Conservation (phyloP, 1,139 yeast species). For the Suhomyces ambrosiae region DNA sequence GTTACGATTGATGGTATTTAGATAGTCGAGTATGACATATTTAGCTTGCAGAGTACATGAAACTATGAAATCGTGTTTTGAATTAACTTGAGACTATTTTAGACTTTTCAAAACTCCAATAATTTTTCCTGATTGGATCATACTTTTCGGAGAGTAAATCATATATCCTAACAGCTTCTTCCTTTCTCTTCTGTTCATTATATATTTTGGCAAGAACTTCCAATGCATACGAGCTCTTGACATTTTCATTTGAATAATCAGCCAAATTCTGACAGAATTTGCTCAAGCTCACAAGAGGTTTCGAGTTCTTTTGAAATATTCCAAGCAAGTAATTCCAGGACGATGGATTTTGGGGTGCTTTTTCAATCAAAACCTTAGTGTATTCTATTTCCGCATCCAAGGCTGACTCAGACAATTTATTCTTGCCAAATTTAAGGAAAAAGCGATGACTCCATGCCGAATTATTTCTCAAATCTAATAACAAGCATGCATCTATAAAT, state of each 20-base stretch:
- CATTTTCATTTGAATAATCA: slow-evolving; percentile 24
- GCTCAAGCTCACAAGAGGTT: slow-evolving; percentile 38
- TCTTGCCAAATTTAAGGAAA: slow-evolving; percentile 50
- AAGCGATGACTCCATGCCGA: slow-evolving; percentile 93
- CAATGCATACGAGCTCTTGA: slow-evolving; percentile 64
- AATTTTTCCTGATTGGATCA: slow-evolving; percentile 69
- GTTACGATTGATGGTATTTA: too few species aligned
- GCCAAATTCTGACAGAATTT: slow-evolving; percentile 47
- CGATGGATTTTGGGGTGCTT: slow-evolving; percentile 83
- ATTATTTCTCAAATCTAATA: slow-evolving; percentile 76
- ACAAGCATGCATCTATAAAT: slow-evolving; percentile 53
- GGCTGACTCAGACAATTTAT: slow-evolving; percentile 12
- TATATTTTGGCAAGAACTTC: slow-evolving; percentile 63
- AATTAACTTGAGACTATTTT: slow-evolving; percentile 7
- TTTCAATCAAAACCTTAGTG: slow-evolving; percentile 46
- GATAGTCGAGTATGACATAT: too few species aligned
- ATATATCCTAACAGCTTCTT: slow-evolving; percentile 46
- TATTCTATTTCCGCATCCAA: slow-evolving; percentile 45
- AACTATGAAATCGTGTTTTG: too few species aligned
- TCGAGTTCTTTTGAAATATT: slow-evolving; percentile 39
- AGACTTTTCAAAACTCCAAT: slow-evolving; percentile 52
- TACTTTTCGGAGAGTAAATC: slow-evolving; percentile 50
- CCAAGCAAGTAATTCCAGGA: slow-evolving; percentile 85
- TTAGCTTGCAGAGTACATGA: too few species aligned
- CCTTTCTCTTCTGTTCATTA: slow-evolving; percentile 24